These are phyloP conservation scores for Datura wrightii DNA, from an alignment of 257 asterid genomes.

Conservation along the genomic window DNA sequence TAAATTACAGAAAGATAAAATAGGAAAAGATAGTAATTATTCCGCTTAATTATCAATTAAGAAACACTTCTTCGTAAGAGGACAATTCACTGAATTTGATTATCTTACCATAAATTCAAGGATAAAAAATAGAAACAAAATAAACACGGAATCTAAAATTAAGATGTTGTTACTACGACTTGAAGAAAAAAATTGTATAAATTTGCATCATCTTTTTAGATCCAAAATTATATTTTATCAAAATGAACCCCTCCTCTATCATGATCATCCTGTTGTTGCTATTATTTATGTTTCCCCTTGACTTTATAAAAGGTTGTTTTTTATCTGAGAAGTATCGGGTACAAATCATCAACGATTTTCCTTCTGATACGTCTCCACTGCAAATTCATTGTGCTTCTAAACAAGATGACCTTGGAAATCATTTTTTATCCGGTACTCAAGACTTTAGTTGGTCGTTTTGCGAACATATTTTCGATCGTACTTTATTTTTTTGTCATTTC, in stretches of 20 bases:
- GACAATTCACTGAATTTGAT: too few relatives aligned
- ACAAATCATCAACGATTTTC: not conserved
- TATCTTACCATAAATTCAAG: too few relatives aligned
- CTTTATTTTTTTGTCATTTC: slow-evolving; percentile 17
- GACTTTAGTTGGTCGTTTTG: not conserved
- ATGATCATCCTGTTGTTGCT: not conserved
- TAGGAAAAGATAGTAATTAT: too few relatives aligned
- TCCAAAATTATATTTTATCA: not conserved
- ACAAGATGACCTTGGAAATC: not conserved
- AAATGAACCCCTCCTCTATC: not conserved
- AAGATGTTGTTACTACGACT: not conserved
- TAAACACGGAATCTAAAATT: not conserved
- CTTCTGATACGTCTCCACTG: not conserved
- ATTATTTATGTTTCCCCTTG: not conserved
- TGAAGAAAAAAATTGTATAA: not conserved
- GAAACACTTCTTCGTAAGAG: too few relatives aligned
- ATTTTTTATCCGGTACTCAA: not conserved
- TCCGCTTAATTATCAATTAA: too few relatives aligned
- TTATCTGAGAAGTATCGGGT: not conserved
- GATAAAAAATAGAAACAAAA: too few relatives aligned
- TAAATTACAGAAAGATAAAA: too few relatives aligned
- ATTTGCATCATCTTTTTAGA: not conserved
- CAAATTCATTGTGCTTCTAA: not conserved
- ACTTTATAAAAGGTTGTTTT: not conserved
- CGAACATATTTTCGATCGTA: not conserved